Conservation (phyloP, 225 moss, liverwort and hornwort genomes). For the Anthoceros angustus region DNA sequence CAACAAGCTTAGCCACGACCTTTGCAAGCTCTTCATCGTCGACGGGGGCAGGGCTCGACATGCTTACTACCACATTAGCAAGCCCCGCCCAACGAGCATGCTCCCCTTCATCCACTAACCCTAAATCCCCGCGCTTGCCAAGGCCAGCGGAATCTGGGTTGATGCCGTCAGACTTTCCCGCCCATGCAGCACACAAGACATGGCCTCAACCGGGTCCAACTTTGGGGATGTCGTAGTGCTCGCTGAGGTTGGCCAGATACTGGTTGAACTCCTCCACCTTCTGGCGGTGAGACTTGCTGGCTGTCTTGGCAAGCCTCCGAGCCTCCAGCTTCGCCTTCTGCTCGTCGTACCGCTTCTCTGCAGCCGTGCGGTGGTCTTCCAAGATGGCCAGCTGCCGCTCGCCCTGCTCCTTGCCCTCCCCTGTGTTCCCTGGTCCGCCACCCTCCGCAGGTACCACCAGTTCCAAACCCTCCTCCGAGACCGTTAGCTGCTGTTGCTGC, state of each 20-base stretch:
- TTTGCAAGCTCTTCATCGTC: conserved; percentile 23
- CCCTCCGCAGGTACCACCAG: conserved; percentile 19
- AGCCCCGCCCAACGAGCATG: too few species aligned
- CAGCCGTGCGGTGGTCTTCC: conserved; percentile 62
- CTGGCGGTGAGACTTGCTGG: conserved; percentile 65
- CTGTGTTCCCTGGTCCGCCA: conserved; percentile 10
- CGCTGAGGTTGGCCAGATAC: conserved; percentile 67
- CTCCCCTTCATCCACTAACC: too few species aligned
- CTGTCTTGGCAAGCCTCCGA: conserved; percentile 48
- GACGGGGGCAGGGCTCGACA: neutral
- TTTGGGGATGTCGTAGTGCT: conserved; percentile 85
- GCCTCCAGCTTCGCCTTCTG: conserved; percentile 53
- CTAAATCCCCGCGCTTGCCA: too few species aligned
- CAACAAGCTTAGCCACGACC: conserved; percentile 45
- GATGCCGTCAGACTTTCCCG: too few species aligned
- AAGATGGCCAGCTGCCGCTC: conserved; percentile 29
- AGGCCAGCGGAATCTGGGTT: too few species aligned
- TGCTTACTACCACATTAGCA: too few species aligned
- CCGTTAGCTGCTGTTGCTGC: conserved; percentile 29
- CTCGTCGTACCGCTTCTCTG: conserved; percentile 59
- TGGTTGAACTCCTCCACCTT: conserved; percentile 86
- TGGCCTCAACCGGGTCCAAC: conserved; percentile 48
- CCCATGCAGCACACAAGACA: too few species aligned
- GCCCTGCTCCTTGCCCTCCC: conserved; percentile 23
- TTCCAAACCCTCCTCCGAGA: conserved; percentile 18